phyloP scores from a whole-genome alignment of 176 grass and related monocot genomes.

The Musa itinerans region DNA sequence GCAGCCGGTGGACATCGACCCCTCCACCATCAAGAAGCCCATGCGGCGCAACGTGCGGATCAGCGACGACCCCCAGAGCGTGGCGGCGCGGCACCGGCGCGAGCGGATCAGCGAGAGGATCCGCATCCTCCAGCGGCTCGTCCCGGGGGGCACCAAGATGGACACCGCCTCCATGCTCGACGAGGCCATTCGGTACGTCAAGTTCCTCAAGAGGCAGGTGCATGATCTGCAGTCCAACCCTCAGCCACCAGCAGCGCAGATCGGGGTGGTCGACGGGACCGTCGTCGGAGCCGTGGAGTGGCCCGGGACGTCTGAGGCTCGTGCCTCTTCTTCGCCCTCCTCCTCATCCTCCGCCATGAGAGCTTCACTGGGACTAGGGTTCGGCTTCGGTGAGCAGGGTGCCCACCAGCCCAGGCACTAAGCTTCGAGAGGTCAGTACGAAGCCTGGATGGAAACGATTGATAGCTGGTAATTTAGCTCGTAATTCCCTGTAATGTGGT shows the following conservation, averaged over 20 bases:
- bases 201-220: slow-evolving; percentile 43
- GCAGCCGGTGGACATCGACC: slow-evolving; percentile 16
- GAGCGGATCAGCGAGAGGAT: slow-evolving; percentile 98
- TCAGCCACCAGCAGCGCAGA: background rate
- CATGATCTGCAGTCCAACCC: background rate
- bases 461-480: background rate
- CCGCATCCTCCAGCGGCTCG: slow-evolving; percentile 78
- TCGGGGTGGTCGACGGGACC: background rate
- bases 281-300: background rate
- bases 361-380: background rate
- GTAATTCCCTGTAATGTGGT: background rate
- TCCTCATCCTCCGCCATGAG: background rate
- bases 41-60: slow-evolving; percentile 3
- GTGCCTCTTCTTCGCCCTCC: background rate
- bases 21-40: background rate
- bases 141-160: slow-evolving; percentile 94
- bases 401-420: background rate
- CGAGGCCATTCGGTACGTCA: slow-evolving; percentile 95
- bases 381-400: background rate
- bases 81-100: slow-evolving; percentile 74
- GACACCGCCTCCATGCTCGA: slow-evolving; percentile 95
- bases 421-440: too few relatives aligned
- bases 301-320: background rate
- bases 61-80: slow-evolving; percentile 77
- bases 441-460: background rate